A percentile compares a stretch with the other conserved stretches of the same genome.
Evolutionary conservation across 768 basidiomycete species (phyloP).

Genomic region (Lentinula raphanica): DNA sequence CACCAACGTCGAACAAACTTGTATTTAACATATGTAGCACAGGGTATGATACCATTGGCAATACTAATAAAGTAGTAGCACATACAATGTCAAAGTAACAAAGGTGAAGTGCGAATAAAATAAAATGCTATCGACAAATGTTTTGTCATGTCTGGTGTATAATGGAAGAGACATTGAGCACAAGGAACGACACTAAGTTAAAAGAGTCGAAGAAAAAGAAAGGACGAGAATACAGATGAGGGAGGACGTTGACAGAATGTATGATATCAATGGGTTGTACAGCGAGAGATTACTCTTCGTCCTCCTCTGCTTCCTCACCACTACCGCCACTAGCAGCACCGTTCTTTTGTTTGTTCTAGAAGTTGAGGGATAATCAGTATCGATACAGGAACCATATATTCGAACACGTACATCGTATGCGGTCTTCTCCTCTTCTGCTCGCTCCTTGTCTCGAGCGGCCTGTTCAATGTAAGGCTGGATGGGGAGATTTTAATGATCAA

Average conservation of each 20-base stretch:
- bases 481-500: slow-evolving; percentile 8
- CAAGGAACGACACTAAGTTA: slow-evolving; percentile 1
- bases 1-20: background rate
- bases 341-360: slow-evolving; percentile 11
- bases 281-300: slow-evolving; percentile 5
- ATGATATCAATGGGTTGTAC: background rate
- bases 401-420: slow-evolving; percentile 37
- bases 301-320: slow-evolving; percentile 3
- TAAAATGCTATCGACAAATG: background rate
- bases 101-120: background rate
- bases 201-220: background rate
- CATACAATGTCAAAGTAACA: background rate
- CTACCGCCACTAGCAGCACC: slow-evolving; percentile 4
- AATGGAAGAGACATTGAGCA: background rate
- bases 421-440: slow-evolving; percentile 78
- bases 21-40: slow-evolving; percentile 7
- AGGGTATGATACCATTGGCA: slow-evolving; percentile 10
- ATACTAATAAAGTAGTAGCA: slow-evolving; percentile 6
- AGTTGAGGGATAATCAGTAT: slow-evolving; percentile 12
- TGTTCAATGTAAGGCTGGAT: slow-evolving; percentile 83
- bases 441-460: slow-evolving; percentile 81
- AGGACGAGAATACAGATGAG: background rate
- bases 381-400: background rate
- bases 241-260: background rate
- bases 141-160: background rate